A percentile compares a stretch with the other conserved stretches of the same genome.
phyloP scores from a whole-genome alignment of 768 basidiomycete genomes.

The Mycena epipterygia region DNA sequence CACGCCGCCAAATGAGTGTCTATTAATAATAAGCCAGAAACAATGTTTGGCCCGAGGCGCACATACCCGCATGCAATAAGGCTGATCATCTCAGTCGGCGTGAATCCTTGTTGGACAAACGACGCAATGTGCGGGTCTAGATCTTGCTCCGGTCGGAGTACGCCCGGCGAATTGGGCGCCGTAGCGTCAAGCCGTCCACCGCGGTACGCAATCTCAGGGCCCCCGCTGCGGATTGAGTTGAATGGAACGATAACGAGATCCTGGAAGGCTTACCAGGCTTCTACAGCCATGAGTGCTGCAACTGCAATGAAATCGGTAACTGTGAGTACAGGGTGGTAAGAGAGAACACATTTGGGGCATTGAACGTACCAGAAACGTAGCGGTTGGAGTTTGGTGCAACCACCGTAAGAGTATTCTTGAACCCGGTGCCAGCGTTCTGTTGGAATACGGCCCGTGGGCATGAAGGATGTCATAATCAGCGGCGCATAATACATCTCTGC shows the following conservation, averaged over 20 bases:
- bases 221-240: neutral
- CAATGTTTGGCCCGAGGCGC: too few species aligned
- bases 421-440: conserved; percentile 6
- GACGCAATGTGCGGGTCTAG: too few species aligned
- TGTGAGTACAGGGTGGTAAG: neutral
- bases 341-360: neutral
- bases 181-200: neutral
- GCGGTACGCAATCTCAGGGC: neutral
- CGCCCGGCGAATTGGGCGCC: too few species aligned
- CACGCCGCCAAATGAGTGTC: conserved; percentile 10
- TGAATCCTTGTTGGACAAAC: too few species aligned
- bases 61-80: conserved; percentile 27
- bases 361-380: neutral
- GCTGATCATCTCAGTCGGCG: conserved; percentile 1
- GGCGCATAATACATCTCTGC: too few species aligned
- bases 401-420: neutral
- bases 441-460: too few species aligned
- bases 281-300: neutral
- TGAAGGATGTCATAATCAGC: too few species aligned
- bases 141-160: too few species aligned
- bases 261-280: neutral
- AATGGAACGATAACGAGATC: neutral
- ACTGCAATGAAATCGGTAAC: neutral
- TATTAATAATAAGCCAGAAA: neutral
- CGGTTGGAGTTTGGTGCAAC: neutral